A percentile compares a stretch with the other conserved stretches of the same genome.
phyloP scores from a whole-genome alignment of 352 stramenopile species.

The Heterotrichella gracilis region DNA sequence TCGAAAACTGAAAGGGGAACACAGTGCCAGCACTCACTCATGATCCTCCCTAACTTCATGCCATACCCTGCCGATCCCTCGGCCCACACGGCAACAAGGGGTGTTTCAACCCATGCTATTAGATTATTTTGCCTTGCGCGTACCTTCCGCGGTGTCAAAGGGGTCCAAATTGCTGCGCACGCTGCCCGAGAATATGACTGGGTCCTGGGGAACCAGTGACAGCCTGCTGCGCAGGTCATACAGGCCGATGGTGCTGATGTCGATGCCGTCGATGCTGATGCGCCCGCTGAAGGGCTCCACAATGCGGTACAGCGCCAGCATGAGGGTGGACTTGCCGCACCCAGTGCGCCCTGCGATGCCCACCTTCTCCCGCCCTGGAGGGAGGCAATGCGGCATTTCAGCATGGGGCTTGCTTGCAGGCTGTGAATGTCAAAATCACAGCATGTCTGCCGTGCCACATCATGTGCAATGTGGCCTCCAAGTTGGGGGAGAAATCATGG shows the following conservation, averaged over 20 bases:
- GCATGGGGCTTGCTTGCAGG: constrained; percentile 23
- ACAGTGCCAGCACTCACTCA: too few relatives aligned
- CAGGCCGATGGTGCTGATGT: constrained; percentile 40
- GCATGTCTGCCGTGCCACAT: constrained; percentile 19
- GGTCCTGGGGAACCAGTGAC: constrained; percentile 71
- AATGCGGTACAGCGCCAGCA: constrained; percentile 54
- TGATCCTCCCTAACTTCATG: too few relatives aligned
- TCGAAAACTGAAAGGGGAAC: too few relatives aligned
- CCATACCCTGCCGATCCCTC: too few relatives aligned
- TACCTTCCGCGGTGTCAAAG: too few relatives aligned
- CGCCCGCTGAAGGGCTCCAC: constrained; percentile 45
- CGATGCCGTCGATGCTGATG: constrained; percentile 56
- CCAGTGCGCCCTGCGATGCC: constrained; percentile 45
- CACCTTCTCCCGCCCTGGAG: constrained; percentile 39
- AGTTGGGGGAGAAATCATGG: too few relatives aligned
- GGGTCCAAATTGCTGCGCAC: constrained; percentile 54
- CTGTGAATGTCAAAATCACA: constrained; percentile 32
- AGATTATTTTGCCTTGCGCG: too few relatives aligned
- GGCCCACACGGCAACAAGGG: too few relatives aligned
- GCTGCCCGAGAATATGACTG: constrained; percentile 52
- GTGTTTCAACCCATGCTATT: too few relatives aligned
- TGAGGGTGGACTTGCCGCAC: constrained; percentile 52
- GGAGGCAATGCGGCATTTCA: constrained; percentile 15
- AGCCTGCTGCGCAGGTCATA: constrained; percentile 40
- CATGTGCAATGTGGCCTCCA: too few relatives aligned